phyloP scores from a whole-genome alignment of 805 yeast genomes.

The Sungouiozyma intestinalis region DNA sequence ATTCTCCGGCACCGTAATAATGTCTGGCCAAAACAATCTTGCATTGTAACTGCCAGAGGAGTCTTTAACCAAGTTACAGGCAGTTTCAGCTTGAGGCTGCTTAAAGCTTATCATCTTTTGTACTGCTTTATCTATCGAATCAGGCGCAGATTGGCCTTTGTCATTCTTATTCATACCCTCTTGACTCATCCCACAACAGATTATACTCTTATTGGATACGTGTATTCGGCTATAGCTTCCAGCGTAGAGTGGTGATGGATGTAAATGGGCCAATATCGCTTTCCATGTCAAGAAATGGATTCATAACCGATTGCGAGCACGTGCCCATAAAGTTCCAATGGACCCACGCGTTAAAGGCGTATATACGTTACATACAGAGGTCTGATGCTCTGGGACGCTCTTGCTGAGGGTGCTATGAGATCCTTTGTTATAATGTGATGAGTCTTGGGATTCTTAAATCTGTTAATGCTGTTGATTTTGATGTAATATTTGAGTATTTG shows the following conservation, averaged over 20 bases:
- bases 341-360: too few relatives aligned
- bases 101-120: neutral
- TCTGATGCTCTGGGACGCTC: too few relatives aligned
- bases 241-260: too few relatives aligned
- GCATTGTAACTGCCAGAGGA: slow-evolving; percentile 14
- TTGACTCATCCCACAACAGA: too few relatives aligned
- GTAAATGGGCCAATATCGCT: too few relatives aligned
- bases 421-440: neutral
- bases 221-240: too few relatives aligned
- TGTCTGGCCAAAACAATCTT: slow-evolving; percentile 28
- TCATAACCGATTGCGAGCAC: too few relatives aligned
- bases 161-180: neutral
- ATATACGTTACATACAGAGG: too few relatives aligned
- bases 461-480: neutral
- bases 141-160: neutral
- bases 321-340: too few relatives aligned
- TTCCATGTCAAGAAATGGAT: too few relatives aligned
- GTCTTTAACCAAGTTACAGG: neutral
- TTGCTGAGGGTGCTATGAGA: too few relatives aligned
- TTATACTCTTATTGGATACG: too few relatives aligned
- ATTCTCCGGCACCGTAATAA: slow-evolving; percentile 24
- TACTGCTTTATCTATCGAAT: neutral
- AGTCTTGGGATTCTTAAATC: neutral
- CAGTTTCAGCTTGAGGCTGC: neutral
- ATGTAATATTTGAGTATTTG: neutral